Evolutionary conservation across 495 filamentous ascomycete genomes (phyloP), one percentile per base, ranked within the genome.

Genomic region (Daldinia caldariorum): DNA sequence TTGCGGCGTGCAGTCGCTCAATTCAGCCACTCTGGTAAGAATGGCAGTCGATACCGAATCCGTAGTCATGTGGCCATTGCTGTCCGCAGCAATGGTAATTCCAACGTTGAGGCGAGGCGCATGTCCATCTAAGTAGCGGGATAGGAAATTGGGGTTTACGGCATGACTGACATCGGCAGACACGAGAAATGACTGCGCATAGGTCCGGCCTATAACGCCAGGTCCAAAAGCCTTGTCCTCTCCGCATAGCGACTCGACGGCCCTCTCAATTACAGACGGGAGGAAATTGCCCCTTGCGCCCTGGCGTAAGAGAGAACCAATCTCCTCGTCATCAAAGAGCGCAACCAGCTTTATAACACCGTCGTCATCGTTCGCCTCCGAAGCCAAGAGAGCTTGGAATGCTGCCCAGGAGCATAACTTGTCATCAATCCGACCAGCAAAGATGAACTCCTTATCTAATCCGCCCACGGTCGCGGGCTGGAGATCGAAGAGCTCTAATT

Each of bases 251-350:
- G 87, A 80, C 76, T 96, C 92, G 58, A 91, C 84, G 54, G 92
- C 89, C 59, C 94, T 91, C 74, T 94, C 91, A 61, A 99, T 86
- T 22, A 88, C 84, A 50, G 86, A 84, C 58, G 91, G 89, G 61
- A 97, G 86, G 81, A 97, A 94, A 82, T 97, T 97, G 54, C 92
- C 89, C 22, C 86, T 84, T 2, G 95, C 95, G 61, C 95, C 95
- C 79, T 99, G 94, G 41, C 95, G 91, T 59, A 97, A 87, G 3
- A 91, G 81, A 45, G 91, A 94, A 61, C 95, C 95, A 68, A 99
- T 95, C 76, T 99, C 95, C 75, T 99, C 95, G 74, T 97, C 92
- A 76, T 99, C 95, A 77, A 97, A 97, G 75, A 97, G 89, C 26
- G 89, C 92, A 34, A 95, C 92, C 62, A 97, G 81, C 81, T 94